Percentiles rank a stretch among this genome's conserved stretches.
Evolutionary conservation across 495 filamentous ascomycete genomes (phyloP).

Genomic region (Talaromyces liani): DNA sequence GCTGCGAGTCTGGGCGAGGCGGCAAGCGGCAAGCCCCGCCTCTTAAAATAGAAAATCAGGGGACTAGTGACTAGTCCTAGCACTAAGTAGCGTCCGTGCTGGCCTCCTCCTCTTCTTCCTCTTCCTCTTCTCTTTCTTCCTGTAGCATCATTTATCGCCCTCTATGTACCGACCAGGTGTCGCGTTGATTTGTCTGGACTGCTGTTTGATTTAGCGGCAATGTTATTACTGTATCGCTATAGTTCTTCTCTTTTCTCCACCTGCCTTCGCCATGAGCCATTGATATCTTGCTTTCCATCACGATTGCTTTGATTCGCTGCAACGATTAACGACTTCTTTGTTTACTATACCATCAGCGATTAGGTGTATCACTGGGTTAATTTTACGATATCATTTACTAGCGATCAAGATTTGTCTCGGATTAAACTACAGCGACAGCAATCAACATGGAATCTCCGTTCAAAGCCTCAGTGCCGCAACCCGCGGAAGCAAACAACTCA

Average conservation of each 20-base stretch:
- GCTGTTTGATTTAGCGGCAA: not conserved
- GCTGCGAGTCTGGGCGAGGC: not conserved
- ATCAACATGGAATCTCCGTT: conserved; percentile 3
- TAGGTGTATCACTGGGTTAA: not conserved
- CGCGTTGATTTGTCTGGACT: not conserved
- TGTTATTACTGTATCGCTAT: not conserved
- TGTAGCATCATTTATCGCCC: not conserved
- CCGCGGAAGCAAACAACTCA: not conserved
- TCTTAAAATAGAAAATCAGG: conserved; percentile 9
- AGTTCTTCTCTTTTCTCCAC: not conserved
- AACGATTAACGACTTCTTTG: not conserved
- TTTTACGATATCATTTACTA: not conserved
- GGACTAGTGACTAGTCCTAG: not conserved
- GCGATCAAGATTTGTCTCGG: not conserved
- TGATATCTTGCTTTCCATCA: not conserved
- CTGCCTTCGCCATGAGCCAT: not conserved
- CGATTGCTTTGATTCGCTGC: not conserved
- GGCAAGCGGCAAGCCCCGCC: conserved; percentile 9
- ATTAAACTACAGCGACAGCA: not conserved
- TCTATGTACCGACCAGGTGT: not conserved
- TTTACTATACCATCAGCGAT: not conserved
- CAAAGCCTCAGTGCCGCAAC: conserved; percentile 13
- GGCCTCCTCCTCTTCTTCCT: conserved; percentile 7
- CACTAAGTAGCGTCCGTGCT: not conserved
- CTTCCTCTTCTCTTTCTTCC: conserved; percentile 3